Conservation (phyloP, 2,329 filamentous ascomycete genomes). For the Talaromyces sp. region DNA sequence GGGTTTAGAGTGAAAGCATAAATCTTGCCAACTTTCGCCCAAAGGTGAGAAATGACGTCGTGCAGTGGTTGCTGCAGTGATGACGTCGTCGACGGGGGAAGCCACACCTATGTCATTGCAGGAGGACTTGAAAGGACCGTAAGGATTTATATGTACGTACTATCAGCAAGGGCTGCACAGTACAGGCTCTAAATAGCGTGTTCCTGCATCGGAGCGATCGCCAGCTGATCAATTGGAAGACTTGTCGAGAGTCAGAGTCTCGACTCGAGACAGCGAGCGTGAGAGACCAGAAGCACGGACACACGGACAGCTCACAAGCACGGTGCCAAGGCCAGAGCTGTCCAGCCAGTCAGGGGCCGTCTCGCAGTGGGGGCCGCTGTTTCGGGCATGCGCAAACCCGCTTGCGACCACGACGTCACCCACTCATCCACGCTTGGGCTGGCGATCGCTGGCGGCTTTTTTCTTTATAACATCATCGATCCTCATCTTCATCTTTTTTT, state of each 20-base stretch:
- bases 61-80: constrained; percentile 1
- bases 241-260: background rate
- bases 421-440: background rate
- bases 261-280: background rate
- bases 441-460: background rate
- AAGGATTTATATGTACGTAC: no score
- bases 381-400: background rate
- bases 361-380: background rate
- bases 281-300: background rate
- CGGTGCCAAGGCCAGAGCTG: background rate
- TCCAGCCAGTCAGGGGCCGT: background rate
- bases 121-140: background rate
- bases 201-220: background rate
- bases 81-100: background rate
- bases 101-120: background rate
- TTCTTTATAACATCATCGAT: background rate
- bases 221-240: background rate
- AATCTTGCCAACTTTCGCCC: background rate
- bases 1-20: background rate
- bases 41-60: background rate
- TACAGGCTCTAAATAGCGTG: background rate
- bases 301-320: background rate
- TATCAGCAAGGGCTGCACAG: no score
- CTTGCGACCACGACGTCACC: background rate
- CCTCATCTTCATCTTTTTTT: background rate